These are phyloP conservation scores for Aspergillus pseudoglaucus DNA, from an alignment of 2,329 filamentous ascomycete species.

Conservation along the genomic window DNA sequence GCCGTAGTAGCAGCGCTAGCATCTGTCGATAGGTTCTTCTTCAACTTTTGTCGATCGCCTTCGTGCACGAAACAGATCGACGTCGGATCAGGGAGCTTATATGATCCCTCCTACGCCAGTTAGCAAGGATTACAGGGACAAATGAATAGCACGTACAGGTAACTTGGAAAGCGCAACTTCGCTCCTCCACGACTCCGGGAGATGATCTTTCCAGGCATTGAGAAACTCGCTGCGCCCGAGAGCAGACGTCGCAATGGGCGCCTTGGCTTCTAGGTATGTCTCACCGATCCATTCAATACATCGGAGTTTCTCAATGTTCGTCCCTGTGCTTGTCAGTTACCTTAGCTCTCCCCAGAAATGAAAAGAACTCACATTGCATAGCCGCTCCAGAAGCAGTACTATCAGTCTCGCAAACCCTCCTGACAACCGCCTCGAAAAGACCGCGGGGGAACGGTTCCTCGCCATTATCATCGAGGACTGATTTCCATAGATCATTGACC, in stretches of 20 bases:
- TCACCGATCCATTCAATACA: constrained; percentile 35
- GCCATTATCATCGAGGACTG: constrained; percentile 30
- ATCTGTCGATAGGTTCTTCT: constrained; percentile 18
- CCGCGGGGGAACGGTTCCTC: constrained; percentile 25
- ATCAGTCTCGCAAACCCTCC: constrained; percentile 26
- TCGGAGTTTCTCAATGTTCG: constrained; percentile 30
- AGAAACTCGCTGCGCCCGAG: constrained; percentile 30
- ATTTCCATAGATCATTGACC: constrained; percentile 35
- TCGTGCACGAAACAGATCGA: constrained; percentile 31
- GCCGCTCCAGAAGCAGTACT: constrained; percentile 16
- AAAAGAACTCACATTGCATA: constrained; percentile 35
- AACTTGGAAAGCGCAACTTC: constrained; percentile 29
- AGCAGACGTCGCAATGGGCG: constrained; percentile 24
- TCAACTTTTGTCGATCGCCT: constrained; percentile 22
- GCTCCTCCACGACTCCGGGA: constrained; percentile 38
- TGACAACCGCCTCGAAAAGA: constrained; percentile 34
- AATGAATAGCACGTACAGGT: constrained; percentile 18
- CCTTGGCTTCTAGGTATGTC: constrained; percentile 33
- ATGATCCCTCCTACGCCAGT: constrained; percentile 21
- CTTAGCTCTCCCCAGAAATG: not conserved
- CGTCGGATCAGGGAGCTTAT: constrained; percentile 29
- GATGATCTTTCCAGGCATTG: constrained; percentile 35
- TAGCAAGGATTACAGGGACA: not conserved
- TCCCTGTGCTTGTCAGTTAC: constrained; percentile 22
- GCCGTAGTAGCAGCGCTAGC: constrained; percentile 18